Base-by-base conservation (phyloP, 768 basidiomycete genomes). In the Pleurotus ostreatus region DNA sequence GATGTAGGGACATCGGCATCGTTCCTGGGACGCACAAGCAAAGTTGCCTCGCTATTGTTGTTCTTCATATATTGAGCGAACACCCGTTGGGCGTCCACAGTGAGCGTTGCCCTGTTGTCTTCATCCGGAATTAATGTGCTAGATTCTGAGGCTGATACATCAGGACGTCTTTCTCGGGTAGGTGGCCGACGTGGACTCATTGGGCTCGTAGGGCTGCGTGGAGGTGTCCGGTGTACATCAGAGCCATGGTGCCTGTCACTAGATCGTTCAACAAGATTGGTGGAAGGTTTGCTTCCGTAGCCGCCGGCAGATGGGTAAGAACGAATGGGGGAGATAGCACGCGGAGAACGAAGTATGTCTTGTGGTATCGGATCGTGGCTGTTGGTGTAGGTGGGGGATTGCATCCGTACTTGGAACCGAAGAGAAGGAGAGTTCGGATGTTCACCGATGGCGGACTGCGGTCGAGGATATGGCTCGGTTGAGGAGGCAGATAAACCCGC, bases 181-280 rank as follows among this genome's bases (percentile, higher is more conserved):
- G 66, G 8, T 4, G 51, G 61, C 49, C 70, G 68, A 25, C 73
- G 70, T 6, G 78, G 79, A 52, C 78, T 78, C 43, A 70, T 69
- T 41, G 80, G 77, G 59, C 78, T 84, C 53, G 80, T 73, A 9
- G 88, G 88, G 46, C 86, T 88, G 38, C 80, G 81, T 47, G 86
- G 84, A 23, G 86, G 83, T 9, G 78, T 71, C 5, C 73, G 71
- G 13, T 73, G 70, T 5, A 74, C 73, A 57, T 84, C 81, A 23
- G 74, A 67, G 8, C 71, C 71, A 56, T 70, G 72, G 55, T 71
- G 71, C 40, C 63, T 64, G 53, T 73, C 74, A 20, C 71, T 67
- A 57, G 74, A 70, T 43, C 68, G 69, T 44, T 66, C 66, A 16
- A 68, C 70, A 46, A 68, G 68, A 38, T 61, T 65, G 5, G 63